A percentile compares a stretch with the other conserved stretches of the same genome.
Evolutionary conservation across 2,329 filamentous ascomycete genomes (phyloP).

Genomic region (Alternaria gansuensis): DNA sequence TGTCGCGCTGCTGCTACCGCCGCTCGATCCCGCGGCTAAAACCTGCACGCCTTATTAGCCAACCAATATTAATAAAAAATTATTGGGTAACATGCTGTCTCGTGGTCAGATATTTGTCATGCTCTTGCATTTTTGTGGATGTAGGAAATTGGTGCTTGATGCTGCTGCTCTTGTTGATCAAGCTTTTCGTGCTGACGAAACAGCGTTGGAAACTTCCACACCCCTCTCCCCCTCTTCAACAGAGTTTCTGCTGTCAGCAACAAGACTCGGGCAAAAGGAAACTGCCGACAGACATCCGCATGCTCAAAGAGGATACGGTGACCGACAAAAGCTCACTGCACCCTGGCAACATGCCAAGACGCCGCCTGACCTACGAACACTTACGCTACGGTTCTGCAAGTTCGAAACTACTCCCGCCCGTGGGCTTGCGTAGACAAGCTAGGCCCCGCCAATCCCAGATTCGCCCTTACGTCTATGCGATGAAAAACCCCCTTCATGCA

Average conservation of each 20-base stretch:
- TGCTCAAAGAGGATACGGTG: not conserved
- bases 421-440: slow-evolving; percentile 5
- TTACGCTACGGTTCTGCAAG: slow-evolving; percentile 3
- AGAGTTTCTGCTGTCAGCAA: slow-evolving; percentile 11
- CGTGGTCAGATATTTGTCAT: slow-evolving; percentile 19
- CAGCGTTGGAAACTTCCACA: slow-evolving; percentile 1
- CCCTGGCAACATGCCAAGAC: slow-evolving; percentile 3
- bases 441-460: slow-evolving; percentile 3
- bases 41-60: slow-evolving; percentile 19
- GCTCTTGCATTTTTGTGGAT: slow-evolving; percentile 3
- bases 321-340: not conserved
- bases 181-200: slow-evolving; percentile 7
- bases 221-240: not conserved
- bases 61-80: slow-evolving; percentile 26
- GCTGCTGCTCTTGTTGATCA: not conserved
- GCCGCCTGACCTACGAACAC: slow-evolving; percentile 1
- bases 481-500: slow-evolving; percentile 6
- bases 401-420: slow-evolving; percentile 7
- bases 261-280: slow-evolving; percentile 9
- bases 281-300: slow-evolving; percentile 1
- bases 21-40: slow-evolving; percentile 20
- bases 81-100: slow-evolving; percentile 17
- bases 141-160: not conserved
- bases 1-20: slow-evolving; percentile 9
- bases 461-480: slow-evolving; percentile 16